Evolutionary conservation across 306 rosid genomes (phyloP).

Genomic region (Sophora flavescens): DNA sequence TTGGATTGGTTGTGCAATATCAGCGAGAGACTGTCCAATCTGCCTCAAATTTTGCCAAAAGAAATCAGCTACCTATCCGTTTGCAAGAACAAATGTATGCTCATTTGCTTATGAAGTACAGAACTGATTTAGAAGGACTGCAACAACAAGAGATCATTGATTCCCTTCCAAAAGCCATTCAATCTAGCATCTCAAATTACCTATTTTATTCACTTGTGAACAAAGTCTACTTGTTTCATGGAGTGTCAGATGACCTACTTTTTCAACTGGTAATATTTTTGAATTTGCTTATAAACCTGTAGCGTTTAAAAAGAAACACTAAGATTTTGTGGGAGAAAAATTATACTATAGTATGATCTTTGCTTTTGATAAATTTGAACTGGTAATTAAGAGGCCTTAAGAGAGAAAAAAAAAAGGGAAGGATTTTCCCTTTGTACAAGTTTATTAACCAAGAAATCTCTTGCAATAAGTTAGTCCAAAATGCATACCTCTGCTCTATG

Average conservation of each 20-base stretch:
- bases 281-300: neutral
- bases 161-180: conserved; percentile 88
- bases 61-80: conserved; percentile 74
- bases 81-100: conserved; percentile 80
- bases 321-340: neutral
- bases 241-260: conserved; percentile 79
- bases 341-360: neutral
- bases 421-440: neutral
- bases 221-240: conserved; percentile 70
- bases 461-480: neutral
- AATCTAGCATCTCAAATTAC: conserved; percentile 68
- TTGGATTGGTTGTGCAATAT: conserved; percentile 23
- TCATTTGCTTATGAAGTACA: conserved; percentile 76
- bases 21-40: conserved; percentile 81
- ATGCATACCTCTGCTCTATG: neutral
- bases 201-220: conserved; percentile 68
- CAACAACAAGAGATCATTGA: conserved; percentile 83
- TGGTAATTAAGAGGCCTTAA: neutral
- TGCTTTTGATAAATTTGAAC: neutral
- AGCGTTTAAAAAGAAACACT: neutral
- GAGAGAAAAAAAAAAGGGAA: neutral
- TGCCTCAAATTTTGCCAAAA: conserved; percentile 65
- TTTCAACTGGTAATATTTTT: conserved; percentile 76
- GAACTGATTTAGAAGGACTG: conserved; percentile 78
- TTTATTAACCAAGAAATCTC: conserved; percentile 11